A percentile compares a stretch with the other conserved stretches of the same genome.
Conservation (phyloP, 495 filamentous ascomycete genomes). For the Neurospora sp. region DNA sequence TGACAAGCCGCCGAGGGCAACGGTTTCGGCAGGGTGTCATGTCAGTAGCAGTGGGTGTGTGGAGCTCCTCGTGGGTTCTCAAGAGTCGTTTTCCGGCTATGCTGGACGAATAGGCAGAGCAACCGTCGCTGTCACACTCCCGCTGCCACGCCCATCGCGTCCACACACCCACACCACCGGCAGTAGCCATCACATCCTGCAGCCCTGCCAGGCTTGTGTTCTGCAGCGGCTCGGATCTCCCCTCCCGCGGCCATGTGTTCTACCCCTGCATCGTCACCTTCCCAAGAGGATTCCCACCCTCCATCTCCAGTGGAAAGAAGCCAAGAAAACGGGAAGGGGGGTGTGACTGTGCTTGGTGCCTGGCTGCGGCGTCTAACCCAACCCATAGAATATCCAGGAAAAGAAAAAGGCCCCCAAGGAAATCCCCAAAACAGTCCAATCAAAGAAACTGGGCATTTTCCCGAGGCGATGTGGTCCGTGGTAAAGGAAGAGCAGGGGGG, state of each 20-base stretch:
- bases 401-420: not conserved
- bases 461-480: conserved; percentile 6
- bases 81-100: not conserved
- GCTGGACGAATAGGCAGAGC: not conserved
- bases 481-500: conserved; percentile 11
- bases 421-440: not conserved
- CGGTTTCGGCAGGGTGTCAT: not conserved
- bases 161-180: conserved; percentile 8
- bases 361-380: not conserved
- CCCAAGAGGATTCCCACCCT: not conserved
- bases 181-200: conserved; percentile 12
- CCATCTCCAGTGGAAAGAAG: not conserved
- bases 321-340: not conserved
- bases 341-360: not conserved
- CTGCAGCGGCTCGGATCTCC: not conserved
- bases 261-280: not conserved
- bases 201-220: conserved; percentile 11
- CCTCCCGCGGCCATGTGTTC: not conserved
- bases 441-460: not conserved
- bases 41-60: not conserved
- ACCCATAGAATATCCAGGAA: not conserved
- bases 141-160: not conserved
- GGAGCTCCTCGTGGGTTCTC: not conserved
- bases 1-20: not conserved
- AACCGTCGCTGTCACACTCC: not conserved